Conservation (phyloP, 148 eudicot species). For the Gaultheria prostrata region DNA sequence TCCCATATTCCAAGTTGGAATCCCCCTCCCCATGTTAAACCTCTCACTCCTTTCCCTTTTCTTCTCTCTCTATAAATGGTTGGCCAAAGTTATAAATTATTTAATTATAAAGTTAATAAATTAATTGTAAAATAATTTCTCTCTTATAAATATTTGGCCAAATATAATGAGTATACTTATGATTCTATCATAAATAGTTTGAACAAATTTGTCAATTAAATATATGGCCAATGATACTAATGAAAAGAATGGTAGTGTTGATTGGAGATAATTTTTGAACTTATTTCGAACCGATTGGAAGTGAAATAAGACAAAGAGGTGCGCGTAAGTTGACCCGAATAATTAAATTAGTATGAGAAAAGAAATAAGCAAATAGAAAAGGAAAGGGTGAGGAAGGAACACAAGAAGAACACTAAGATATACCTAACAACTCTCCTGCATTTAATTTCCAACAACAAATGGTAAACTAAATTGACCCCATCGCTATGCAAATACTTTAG, state of each 20-base stretch:
- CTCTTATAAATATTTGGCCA: background rate
- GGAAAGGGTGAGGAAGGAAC: background rate
- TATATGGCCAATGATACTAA: background rate
- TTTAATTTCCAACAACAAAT: background rate
- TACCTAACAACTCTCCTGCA: background rate
- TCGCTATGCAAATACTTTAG: no score
- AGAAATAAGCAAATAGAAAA: background rate
- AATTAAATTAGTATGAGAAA: no score
- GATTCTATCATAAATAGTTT: background rate
- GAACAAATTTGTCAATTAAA: background rate
- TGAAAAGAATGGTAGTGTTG: background rate
- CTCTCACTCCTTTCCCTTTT: background rate
- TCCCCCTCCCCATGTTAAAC: background rate
- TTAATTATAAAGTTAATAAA: background rate
- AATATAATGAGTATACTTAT: background rate
- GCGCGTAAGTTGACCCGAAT: no score
- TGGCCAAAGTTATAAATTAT: background rate
- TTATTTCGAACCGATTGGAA: background rate
- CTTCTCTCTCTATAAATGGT: background rate
- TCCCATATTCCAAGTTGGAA: background rate
- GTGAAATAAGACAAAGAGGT: background rate
- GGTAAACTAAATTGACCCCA: no score
- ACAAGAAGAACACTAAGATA: background rate
- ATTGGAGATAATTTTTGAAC: background rate
- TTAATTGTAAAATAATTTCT: background rate